Conservation (phyloP, 805 yeast species). For the Kodamaea sagamina region DNA sequence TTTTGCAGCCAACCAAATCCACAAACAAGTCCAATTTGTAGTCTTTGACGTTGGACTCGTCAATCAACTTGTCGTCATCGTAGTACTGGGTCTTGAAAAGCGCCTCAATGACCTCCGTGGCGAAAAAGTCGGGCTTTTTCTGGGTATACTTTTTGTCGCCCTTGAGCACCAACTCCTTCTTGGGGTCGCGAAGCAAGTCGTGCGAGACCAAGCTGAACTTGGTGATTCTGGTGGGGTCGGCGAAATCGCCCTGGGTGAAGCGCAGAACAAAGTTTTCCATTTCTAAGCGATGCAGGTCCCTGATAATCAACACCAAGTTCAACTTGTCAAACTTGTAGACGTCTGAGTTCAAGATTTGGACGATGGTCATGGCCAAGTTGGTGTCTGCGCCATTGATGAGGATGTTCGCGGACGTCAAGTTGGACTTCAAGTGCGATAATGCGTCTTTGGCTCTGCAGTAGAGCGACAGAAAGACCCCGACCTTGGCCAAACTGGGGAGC, state of each 20-base stretch:
- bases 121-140: conserved; percentile 41
- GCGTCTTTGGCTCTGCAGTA: conserved; percentile 43
- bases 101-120: conserved; percentile 38
- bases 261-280: conserved; percentile 24
- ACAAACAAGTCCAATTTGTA: conserved; percentile 38
- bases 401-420: conserved; percentile 26
- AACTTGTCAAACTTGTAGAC: conserved; percentile 26
- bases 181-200: conserved; percentile 26
- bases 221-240: conserved; percentile 24
- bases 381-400: conserved; percentile 48
- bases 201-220: conserved; percentile 32
- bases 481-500: conserved; percentile 36
- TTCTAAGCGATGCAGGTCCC: conserved; percentile 22
- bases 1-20: conserved; percentile 43
- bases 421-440: conserved; percentile 26
- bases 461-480: conserved; percentile 32
- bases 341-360: conserved; percentile 35
- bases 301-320: conserved; percentile 34
- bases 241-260: conserved; percentile 21
- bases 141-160: conserved; percentile 34
- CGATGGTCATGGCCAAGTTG: conserved; percentile 35
- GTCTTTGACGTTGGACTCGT: conserved; percentile 22
- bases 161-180: conserved; percentile 36
- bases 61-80: conserved; percentile 22
- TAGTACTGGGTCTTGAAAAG: conserved; percentile 27